Base-by-base conservation (phyloP, 257 asterid species). In the Phtheirospermum japonicum region DNA sequence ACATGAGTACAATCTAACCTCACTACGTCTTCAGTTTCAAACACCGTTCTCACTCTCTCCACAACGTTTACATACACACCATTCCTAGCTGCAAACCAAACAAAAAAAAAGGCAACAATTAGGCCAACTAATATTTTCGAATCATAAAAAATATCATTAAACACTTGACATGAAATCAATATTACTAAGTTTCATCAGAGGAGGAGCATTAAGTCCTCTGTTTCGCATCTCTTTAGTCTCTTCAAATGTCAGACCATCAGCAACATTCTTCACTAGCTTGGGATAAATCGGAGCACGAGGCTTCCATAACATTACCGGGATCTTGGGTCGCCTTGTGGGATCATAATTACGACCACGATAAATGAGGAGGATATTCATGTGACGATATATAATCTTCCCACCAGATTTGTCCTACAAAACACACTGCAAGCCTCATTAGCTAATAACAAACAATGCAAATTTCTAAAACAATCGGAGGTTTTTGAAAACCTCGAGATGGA, bases 51-150 rank as follows among this genome's bases (percentile, higher is more conserved):
- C 58, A 88, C 82, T 70, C 67, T 88, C 71, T 81, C 84, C 63
- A 88, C 96, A 49, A 88, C 96, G 64, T 81, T 72, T 50, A 90
- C 86, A 66, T 88, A 90, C 70, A 88, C 98, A 30, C 98, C 98
- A 50, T 90, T 90, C 80, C 98, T 82, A 23, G 79, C 96, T 90
- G 83, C 73, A 72, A 58, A 64, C 20, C 7, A 10, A 36, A 60
- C 23, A 34, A 67, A 59, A 18, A 66, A 2, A 54, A 17, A 23
- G 28, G 28, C 28, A 49, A 56, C 39, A 45, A n/a, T 54, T 50
- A 71, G 53, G 34, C 36, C 59, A 48, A 28, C n/a, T 31, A 59
- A 32, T 31, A 48, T 16, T 48, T 9, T 4, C 65, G 37, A 45
- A 58, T 31, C 42, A 20, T 5, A 51, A 53, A 12, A 61, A 63